phyloP scores from a whole-genome alignment of 1,139 yeast genomes.

The Yamadazyma triangularis region DNA sequence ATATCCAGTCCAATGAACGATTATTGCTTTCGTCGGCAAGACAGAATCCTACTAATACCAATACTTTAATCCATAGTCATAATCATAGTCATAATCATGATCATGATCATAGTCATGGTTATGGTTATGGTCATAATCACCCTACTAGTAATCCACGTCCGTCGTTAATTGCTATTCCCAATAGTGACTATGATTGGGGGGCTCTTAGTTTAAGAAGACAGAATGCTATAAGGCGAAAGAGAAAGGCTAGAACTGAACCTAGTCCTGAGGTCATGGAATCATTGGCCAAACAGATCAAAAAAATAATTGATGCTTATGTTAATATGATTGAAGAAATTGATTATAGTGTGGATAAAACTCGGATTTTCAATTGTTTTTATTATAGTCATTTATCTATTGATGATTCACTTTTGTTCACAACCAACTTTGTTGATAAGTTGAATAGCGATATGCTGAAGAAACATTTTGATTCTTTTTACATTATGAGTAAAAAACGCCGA shows the following conservation, averaged over 20 bases:
- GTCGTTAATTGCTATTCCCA: too few species aligned
- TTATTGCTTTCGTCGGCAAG: constrained; percentile 21
- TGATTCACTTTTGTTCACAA: background rate
- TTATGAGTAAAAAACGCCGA: background rate
- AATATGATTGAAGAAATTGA: too few species aligned
- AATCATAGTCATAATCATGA: too few species aligned
- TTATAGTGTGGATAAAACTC: background rate
- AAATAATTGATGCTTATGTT: background rate
- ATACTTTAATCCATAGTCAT: background rate
- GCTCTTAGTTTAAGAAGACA: constrained; percentile 9
- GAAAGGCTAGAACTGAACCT: background rate
- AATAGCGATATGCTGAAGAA: too few species aligned
- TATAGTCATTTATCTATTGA: background rate
- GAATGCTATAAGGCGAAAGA: constrained; percentile 10
- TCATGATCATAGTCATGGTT: too few species aligned
- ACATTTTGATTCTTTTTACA: background rate
- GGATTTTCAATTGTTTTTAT: background rate
- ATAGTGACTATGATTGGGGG: background rate
- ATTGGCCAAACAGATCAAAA: too few species aligned
- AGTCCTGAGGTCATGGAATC: background rate
- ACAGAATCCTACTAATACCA: constrained; percentile 3
- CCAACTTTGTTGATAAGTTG: too few species aligned
- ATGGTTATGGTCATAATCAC: too few species aligned
- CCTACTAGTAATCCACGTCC: too few species aligned
- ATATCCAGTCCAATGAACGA: constrained; percentile 14